Percentiles rank a stretch among this genome's conserved stretches.
These are phyloP conservation scores for Stephanodiscus triporus DNA, from an alignment of 108 stramenopile genomes.

Conservation along the genomic window DNA sequence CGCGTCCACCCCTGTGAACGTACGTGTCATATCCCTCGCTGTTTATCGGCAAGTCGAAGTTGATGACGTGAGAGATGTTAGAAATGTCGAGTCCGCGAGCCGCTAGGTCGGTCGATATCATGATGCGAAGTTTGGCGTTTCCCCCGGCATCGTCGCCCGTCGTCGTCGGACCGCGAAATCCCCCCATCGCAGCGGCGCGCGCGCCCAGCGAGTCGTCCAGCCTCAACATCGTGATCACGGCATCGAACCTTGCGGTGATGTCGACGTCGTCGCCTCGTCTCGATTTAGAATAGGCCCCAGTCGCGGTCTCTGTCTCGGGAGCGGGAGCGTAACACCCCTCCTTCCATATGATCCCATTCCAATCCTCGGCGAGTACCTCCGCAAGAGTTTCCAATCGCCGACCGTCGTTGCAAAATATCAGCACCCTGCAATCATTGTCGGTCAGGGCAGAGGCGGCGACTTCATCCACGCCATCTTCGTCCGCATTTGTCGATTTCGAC, in stretches of 20 bases:
- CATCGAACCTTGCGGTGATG: slow-evolving; percentile 31
- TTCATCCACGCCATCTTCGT: background rate
- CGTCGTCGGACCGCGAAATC: slow-evolving; percentile 57
- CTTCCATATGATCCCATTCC: slow-evolving; percentile 54
- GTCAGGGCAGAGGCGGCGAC: background rate
- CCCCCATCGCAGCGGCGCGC: slow-evolving; percentile 78
- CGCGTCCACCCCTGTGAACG: slow-evolving; percentile 89
- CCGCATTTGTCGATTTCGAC: background rate
- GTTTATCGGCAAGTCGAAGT: slow-evolving; percentile 85
- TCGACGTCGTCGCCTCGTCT: background rate
- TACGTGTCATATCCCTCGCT: slow-evolving; percentile 67
- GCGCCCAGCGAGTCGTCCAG: slow-evolving; percentile 68
- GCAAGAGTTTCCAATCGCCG: slow-evolving; percentile 71
- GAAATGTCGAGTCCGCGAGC: slow-evolving; percentile 87
- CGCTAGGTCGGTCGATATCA: slow-evolving; percentile 90
- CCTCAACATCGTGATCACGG: slow-evolving; percentile 64
- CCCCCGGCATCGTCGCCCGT: background rate
- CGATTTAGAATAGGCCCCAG: background rate
- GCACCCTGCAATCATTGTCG: slow-evolving; percentile 45
- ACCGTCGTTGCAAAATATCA: slow-evolving; percentile 79
- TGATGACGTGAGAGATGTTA: slow-evolving; percentile 83
- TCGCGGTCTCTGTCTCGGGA: slow-evolving; percentile 1
- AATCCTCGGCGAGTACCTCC: slow-evolving; percentile 55
- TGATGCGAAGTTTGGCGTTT: slow-evolving; percentile 57
- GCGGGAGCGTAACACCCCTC: slow-evolving; percentile 36